Conservation (phyloP, 2,329 filamentous ascomycete genomes). For the Hymenoscyphus fructigenus region DNA sequence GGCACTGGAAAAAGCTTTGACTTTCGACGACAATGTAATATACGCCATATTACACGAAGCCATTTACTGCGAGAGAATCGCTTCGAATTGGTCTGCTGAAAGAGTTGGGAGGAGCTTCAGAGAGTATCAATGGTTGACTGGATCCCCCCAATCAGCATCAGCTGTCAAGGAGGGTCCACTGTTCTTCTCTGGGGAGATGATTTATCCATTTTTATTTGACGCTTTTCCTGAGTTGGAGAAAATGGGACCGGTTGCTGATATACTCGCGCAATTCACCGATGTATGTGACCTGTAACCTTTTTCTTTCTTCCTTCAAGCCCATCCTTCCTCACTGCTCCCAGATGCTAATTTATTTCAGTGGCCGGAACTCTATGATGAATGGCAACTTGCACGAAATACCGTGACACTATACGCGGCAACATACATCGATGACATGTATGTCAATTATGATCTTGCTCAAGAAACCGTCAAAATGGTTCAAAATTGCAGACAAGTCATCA, state of each 20-base stretch:
- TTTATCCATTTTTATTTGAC: constrained; percentile 82
- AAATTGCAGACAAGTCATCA: constrained; percentile 77
- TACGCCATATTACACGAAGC: constrained; percentile 88
- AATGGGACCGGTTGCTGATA: constrained; percentile 66
- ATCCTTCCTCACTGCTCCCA: no score
- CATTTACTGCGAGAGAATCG: constrained; percentile 72
- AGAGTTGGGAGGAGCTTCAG: constrained; percentile 54
- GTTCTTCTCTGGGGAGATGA: constrained; percentile 90
- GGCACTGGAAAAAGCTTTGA: constrained; percentile 63
- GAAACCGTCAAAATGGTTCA: constrained; percentile 74
- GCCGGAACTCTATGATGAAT: constrained; percentile 73
- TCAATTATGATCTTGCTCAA: constrained; percentile 72
- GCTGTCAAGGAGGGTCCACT: constrained; percentile 52
- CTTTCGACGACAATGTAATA: constrained; percentile 75
- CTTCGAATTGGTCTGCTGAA: constrained; percentile 74
- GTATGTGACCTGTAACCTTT: no score
- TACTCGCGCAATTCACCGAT: constrained; percentile 63
- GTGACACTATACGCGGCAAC: constrained; percentile 85
- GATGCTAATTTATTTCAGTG: constrained; percentile 45
- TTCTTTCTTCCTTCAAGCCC: no score
- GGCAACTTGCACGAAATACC: constrained; percentile 70
- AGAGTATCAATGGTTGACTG: constrained; percentile 49
- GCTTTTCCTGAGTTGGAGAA: constrained; percentile 73
- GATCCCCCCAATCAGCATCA: constrained; percentile 32
- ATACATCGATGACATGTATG: constrained; percentile 90